Percentiles rank a stretch among this genome's conserved stretches.
phyloP scores from a whole-genome alignment of 2,329 filamentous ascomycete genomes.

The Coniella lustricola region DNA sequence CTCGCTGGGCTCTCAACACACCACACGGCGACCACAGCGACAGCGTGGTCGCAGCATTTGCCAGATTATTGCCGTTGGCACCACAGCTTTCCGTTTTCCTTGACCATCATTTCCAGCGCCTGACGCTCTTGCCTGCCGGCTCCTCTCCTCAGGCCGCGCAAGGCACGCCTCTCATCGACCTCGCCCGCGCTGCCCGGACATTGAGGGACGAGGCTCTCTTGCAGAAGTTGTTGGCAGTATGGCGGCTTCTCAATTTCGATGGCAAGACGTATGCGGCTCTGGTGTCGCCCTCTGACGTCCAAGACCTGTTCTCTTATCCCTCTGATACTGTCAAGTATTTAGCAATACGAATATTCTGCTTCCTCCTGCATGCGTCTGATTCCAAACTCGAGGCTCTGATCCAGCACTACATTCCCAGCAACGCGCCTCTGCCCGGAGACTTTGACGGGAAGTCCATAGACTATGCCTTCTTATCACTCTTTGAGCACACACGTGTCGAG shows the following conservation, averaged over 20 bases:
- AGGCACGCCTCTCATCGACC: constrained; percentile 3
- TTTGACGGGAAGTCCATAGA: constrained; percentile 75
- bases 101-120: constrained; percentile 34
- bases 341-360: constrained; percentile 72
- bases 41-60: constrained; percentile 62
- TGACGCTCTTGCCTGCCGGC: constrained; percentile 3
- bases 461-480: constrained; percentile 63
- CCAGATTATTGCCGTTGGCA: constrained; percentile 72
- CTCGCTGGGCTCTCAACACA: constrained; percentile 61
- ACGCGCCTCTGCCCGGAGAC: constrained; percentile 55
- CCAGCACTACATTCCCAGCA: constrained; percentile 52
- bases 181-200: neutral
- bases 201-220: constrained; percentile 21
- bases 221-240: constrained; percentile 57
- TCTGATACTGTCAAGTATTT: constrained; percentile 65
- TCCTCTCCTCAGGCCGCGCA: constrained; percentile 1
- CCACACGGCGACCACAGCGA: constrained; percentile 31
- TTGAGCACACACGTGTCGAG: constrained; percentile 48
- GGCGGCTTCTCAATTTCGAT: constrained; percentile 75
- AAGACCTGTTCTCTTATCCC: constrained; percentile 57
- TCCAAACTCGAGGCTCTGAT: constrained; percentile 67
- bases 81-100: constrained; percentile 72
- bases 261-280: constrained; percentile 57
- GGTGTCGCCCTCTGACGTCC: constrained; percentile 60
- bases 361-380: constrained; percentile 75